Conservation (phyloP, 2,329 filamentous ascomycete genomes). For the Fusarium subtropicale region DNA sequence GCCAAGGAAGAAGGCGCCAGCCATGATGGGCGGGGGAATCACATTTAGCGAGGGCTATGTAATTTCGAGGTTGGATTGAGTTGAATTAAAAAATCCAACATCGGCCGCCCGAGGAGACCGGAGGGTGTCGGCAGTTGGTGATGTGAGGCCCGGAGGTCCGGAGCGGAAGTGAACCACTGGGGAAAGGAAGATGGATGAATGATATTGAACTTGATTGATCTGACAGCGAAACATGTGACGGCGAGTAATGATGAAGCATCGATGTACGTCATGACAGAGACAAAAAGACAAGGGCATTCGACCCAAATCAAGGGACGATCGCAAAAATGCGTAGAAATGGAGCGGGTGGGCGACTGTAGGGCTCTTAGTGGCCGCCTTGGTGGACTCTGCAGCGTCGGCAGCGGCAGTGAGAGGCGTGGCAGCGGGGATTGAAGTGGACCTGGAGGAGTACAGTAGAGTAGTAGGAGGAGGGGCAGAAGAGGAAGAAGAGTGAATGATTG, state of each 20-base stretch:
- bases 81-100: background rate
- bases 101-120: conserved; percentile 16
- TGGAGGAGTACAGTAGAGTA: background rate
- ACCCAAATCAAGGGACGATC: conserved; percentile 32
- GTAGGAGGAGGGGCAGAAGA: background rate
- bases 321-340: conserved; percentile 37
- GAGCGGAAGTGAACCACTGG: conserved; percentile 29
- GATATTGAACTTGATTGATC: conserved; percentile 5
- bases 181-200: background rate
- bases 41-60: conserved; percentile 1
- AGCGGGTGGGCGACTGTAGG: conserved; percentile 41
- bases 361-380: conserved; percentile 41
- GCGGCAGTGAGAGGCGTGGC: conserved; percentile 23
- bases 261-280: conserved; percentile 36
- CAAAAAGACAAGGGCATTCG: conserved; percentile 12
- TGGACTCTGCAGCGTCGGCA: conserved; percentile 24
- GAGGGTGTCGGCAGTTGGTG: conserved; percentile 22
- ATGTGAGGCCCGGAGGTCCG: conserved; percentile 25
- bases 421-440: conserved; percentile 28
- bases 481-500: background rate
- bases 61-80: background rate
- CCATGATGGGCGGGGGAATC: conserved; percentile 4
- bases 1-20: conserved; percentile 2
- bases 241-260: conserved; percentile 1
- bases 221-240: conserved; percentile 17